A percentile compares a stretch with the other conserved stretches of the same genome.
Evolutionary conservation across 1,284 basidiomycete genomes (phyloP).

Genomic region (Pisolithus thermaeus): DNA sequence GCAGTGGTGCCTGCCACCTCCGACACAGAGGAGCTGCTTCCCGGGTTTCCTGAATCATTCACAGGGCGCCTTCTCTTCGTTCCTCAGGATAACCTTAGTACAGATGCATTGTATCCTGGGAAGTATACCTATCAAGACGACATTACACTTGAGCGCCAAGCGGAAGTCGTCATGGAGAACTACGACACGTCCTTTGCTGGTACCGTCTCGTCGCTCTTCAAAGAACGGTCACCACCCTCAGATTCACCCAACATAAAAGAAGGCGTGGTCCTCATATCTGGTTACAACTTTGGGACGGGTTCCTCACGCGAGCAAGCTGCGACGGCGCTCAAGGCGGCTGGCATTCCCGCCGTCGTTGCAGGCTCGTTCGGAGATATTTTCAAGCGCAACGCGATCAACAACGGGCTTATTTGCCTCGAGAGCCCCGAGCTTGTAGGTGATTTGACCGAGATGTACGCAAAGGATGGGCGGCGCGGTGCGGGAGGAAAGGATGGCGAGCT

Average conservation of each 20-base stretch:
- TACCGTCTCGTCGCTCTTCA: slow-evolving; percentile 59
- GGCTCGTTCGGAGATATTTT: slow-evolving; percentile 99
- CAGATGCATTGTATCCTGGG: slow-evolving; percentile 97
- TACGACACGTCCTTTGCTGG: slow-evolving; percentile 88
- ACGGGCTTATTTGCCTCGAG: slow-evolving; percentile 94
- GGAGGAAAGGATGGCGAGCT: slow-evolving; percentile 76
- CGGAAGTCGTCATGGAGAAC: slow-evolving; percentile 99
- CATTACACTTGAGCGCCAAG: slow-evolving; percentile 92
- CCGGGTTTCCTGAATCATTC: slow-evolving; percentile 82
- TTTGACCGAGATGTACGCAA: slow-evolving; percentile 71
- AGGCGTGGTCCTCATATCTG: slow-evolving; percentile 82
- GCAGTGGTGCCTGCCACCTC: slow-evolving; percentile 22
- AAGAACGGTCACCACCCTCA: slow-evolving; percentile 20
- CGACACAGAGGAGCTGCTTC: slow-evolving; percentile 50
- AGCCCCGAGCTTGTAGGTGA: slow-evolving; percentile 86
- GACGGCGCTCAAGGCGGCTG: slow-evolving; percentile 92
- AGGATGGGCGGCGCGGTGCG: slow-evolving; percentile 66
- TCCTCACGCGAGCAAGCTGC: slow-evolving; percentile 99
- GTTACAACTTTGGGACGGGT: slow-evolving; percentile 99
- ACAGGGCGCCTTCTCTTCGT: slow-evolving; percentile 84
- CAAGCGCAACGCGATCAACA: slow-evolving; percentile 99
- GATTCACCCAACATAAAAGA: slow-evolving; percentile 30
- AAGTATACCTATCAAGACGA: slow-evolving; percentile 99
- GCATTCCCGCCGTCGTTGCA: slow-evolving; percentile 88
- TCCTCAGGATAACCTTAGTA: slow-evolving; percentile 97